Base-by-base conservation (phyloP, 371 early-diverging fungal species). In the Actinomortierella wolfii region DNA sequence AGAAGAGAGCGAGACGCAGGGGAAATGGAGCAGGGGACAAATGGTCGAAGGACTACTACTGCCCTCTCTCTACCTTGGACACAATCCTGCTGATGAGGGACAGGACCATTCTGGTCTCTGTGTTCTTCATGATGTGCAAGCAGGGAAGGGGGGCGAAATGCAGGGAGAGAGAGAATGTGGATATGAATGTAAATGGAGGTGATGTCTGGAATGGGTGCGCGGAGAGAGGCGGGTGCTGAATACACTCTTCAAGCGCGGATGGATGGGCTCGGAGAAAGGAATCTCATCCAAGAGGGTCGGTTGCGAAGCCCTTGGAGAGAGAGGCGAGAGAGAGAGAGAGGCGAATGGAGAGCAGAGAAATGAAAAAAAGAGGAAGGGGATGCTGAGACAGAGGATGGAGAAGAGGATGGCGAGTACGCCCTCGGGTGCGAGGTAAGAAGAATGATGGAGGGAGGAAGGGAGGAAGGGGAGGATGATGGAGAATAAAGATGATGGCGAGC, bases 71-170 rank as follows among this genome's bases (percentile, higher is more conserved):
- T 71, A 71, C 71, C 66, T 56, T 61, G 28, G 65, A 48, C 45
- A 71, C 65, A 59, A 71, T 71, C 62, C 71, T 71, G 51, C 61
- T 42, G 49, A 71, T 61, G 52, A 71, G 42, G n/a, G 71, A 71
- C 44, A 71, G 26, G 55, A 71, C 62, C 51, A 71, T 43, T 40
- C 65, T 71, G 40, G 66, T 46, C 53, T 71, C 71, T 26, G 71
- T 65, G 49, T 61, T 71, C 45, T 57, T 57, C 71, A 61, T 71
- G 56, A 34, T 51, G 47, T 20, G 34, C 34, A 34, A 11, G 34
- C 34, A 34, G 11, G 34, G 7, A 34, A 11, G 34, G 11, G 34
- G 34, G 11, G 34, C 7, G 7, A 34, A 34, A 34, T 34, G 34
- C 4, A 34, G 34, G 34, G 34, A 34, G 34, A 11, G 34, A 11